phyloP scores from a whole-genome alignment of 306 rosid genomes.

The Dalbergia cultrata region DNA sequence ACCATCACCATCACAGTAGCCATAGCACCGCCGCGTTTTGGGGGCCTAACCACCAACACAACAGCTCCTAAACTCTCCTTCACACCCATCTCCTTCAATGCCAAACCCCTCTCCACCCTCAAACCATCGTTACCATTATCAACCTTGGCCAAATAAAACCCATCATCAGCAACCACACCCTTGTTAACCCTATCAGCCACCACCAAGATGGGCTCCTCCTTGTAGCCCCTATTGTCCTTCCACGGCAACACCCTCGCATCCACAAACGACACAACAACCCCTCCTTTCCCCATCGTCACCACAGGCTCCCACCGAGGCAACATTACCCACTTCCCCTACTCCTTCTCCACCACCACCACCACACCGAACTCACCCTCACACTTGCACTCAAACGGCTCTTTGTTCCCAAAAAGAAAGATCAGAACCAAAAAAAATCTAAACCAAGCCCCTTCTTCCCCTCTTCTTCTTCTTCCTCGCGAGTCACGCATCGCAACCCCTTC shows the following conservation, averaged over 20 bases:
- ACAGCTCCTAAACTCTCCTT: constrained; percentile 71
- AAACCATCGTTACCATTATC: constrained; percentile 51
- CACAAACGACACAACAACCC: constrained; percentile 70
- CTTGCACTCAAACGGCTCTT: constrained; percentile 67
- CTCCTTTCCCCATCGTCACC: constrained; percentile 60
- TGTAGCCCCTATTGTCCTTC: constrained; percentile 81
- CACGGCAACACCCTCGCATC: constrained; percentile 87
- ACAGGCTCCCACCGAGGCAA: constrained; percentile 81
- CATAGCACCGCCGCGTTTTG: too few relatives aligned
- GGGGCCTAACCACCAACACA: constrained; percentile 86
- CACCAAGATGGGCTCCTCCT: constrained; percentile 86
- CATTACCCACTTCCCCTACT: constrained; percentile 87
- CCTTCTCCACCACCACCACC: constrained; percentile 83
- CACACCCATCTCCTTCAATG: constrained; percentile 64
- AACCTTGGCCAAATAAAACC: constrained; percentile 65
- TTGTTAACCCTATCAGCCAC: constrained; percentile 69
- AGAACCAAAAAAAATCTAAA: too few relatives aligned
- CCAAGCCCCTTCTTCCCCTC: too few relatives aligned
- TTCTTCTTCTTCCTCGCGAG: too few relatives aligned
- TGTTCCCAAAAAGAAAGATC: too few relatives aligned
- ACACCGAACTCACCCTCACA: constrained; percentile 76
- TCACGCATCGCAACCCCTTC: too few relatives aligned
- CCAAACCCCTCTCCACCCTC: constrained; percentile 77
- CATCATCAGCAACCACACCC: constrained; percentile 67
- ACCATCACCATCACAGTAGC: too few relatives aligned